Conservation (phyloP, 2,329 filamentous ascomycete genomes). For the Calonectria honghensis region DNA sequence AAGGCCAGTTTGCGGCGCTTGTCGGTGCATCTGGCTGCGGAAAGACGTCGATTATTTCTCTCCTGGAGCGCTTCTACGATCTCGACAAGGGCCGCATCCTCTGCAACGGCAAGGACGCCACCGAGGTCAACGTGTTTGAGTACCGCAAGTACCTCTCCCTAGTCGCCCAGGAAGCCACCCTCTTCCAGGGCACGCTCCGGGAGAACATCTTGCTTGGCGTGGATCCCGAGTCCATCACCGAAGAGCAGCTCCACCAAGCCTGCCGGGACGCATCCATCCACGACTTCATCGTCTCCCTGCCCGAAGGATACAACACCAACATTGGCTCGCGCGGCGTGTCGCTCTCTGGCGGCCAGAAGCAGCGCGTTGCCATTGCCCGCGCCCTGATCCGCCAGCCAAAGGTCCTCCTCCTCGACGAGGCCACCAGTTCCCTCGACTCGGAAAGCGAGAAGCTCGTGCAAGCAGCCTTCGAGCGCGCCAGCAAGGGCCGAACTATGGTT, state of each 20-base stretch:
- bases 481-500: slow-evolving; percentile 78
- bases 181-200: slow-evolving; percentile 81
- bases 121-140: slow-evolving; percentile 73
- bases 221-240: slow-evolving; percentile 69
- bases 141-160: slow-evolving; percentile 81
- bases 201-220: slow-evolving; percentile 83
- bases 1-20: slow-evolving; percentile 82
- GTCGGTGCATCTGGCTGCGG: slow-evolving; percentile 83
- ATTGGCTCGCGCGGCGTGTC: slow-evolving; percentile 80
- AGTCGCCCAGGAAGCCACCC: slow-evolving; percentile 83
- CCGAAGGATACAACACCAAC: slow-evolving; percentile 80
- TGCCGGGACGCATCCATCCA: slow-evolving; percentile 80
- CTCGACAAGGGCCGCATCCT: slow-evolving; percentile 78
- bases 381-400: slow-evolving; percentile 80
- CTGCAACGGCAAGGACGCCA: slow-evolving; percentile 77
- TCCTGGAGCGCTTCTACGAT: slow-evolving; percentile 83
- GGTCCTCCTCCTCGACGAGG: slow-evolving; percentile 82
- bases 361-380: slow-evolving; percentile 81
- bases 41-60: slow-evolving; percentile 82
- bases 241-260: slow-evolving; percentile 70
- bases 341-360: slow-evolving; percentile 83
- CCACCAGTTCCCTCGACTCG: slow-evolving; percentile 81
- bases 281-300: slow-evolving; percentile 81
- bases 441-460: slow-evolving; percentile 79
- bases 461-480: slow-evolving; percentile 79